Base-by-base conservation (phyloP, 2,329 filamentous ascomycete genomes). In the Alternaria brassicicola region DNA sequence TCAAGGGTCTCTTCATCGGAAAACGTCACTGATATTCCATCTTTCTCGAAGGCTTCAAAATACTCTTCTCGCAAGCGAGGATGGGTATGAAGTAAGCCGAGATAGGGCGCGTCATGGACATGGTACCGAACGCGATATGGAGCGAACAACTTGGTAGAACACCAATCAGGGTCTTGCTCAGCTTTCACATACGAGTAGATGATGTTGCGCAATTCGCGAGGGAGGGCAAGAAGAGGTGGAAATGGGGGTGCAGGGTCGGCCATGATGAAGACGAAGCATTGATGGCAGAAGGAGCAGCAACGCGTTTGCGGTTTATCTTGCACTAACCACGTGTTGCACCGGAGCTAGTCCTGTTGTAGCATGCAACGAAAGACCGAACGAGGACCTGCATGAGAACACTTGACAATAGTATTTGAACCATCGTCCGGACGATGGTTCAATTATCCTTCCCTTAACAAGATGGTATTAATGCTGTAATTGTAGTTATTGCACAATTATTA, bases 11-110 rank as follows among this genome's bases (percentile, higher is more conserved):
- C 19, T 10, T n/a, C 19, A 35, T 47, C 43, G 19, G 28, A 47
- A 6, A 47, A 1, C 2, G 43, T 35, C 19, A 47, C 30, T 4
- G 7, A 47, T 2, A 47, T 10, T 33, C 19, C 43, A 10, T 47
- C 8, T 23, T 35, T 47, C 7, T 25, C 28, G 30, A 21, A n/a
- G 43, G 15, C 5, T 47, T 47, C 13, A 23, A 47, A 30, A 33
- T n/a, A 47, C 28, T 47, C 43, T 33, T 47, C 43, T 47, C 43
- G 43, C 30, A 47, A 23, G 21, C 43, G 43, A 47, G 43, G 43
- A 47, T 47, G 43, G 17, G 43, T 15, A 33, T 47, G 43, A 31
- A 47, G 28, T 17, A 47, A 23, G 19, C 5, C 19, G 28, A 47
- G 28, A 33, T 10, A 33, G 19, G 43, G 43, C 28, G 43, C 43